These are phyloP conservation scores for Zygosaccharomyces siamensis DNA, from an alignment of 805 yeast species.

Conservation along the genomic window DNA sequence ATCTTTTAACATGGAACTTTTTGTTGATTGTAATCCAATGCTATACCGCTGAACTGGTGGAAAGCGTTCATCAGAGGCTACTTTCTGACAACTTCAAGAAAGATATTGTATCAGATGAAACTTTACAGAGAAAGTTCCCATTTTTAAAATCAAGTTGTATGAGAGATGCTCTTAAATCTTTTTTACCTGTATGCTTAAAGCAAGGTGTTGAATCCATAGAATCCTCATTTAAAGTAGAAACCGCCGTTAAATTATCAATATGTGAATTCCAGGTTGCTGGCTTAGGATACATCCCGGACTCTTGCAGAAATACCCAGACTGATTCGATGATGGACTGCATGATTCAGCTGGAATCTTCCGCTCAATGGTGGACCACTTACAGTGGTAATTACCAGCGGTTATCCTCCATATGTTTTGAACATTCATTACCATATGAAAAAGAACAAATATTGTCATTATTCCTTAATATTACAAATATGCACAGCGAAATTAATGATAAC, in stretches of 20 bases:
- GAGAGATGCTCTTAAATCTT: conserved; percentile 37
- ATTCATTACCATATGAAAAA: conserved; percentile 48
- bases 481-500: conserved; percentile 20
- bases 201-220: conserved; percentile 39
- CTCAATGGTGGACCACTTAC: conserved; percentile 72
- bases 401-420: conserved; percentile 49
- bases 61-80: conserved; percentile 8
- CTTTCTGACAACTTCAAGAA: not conserved
- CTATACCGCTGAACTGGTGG: conserved; percentile 5
- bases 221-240: conserved; percentile 33
- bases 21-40: not conserved
- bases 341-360: conserved; percentile 37
- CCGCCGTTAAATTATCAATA: conserved; percentile 46
- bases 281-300: conserved; percentile 28
- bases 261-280: conserved; percentile 52
- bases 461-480: conserved; percentile 42
- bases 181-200: conserved; percentile 40
- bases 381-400: conserved; percentile 59
- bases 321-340: conserved; percentile 37
- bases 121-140: conserved; percentile 23
- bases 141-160: conserved; percentile 33
- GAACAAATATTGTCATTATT: conserved; percentile 46
- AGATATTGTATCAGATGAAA: conserved; percentile 8
- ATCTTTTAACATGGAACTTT: not conserved
- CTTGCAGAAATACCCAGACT: conserved; percentile 24